These are phyloP conservation scores for Citrullus mucosospermus DNA, from an alignment of 306 rosid species.

Conservation along the genomic window DNA sequence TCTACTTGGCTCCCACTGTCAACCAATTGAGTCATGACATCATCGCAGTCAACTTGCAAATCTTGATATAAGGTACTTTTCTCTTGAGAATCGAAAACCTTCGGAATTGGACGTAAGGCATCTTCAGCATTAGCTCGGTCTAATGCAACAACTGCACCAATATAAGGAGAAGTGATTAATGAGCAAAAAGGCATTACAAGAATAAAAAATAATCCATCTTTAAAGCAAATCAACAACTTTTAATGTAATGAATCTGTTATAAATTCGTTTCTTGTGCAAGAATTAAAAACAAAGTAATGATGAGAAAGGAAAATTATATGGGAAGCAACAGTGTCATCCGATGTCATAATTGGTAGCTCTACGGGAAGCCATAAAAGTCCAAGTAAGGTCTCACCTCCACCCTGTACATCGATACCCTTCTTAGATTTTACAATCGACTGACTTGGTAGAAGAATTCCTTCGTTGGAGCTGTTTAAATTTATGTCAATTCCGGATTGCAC, in stretches of 20 bases:
- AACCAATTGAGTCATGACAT: slow-evolving; percentile 16
- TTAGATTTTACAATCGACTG: slow-evolving; percentile 47
- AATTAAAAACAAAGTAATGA: not conserved
- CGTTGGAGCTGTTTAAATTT: slow-evolving; percentile 46
- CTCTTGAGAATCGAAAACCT: slow-evolving; percentile 42
- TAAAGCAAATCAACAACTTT: not conserved
- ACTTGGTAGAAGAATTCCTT: slow-evolving; percentile 77
- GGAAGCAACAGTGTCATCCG: not conserved
- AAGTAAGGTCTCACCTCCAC: slow-evolving; percentile 32
- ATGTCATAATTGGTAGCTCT: not conserved
- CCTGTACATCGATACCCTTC: slow-evolving; percentile 36
- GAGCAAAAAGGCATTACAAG: slow-evolving; percentile 6
- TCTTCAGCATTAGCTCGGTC: slow-evolving; percentile 94
- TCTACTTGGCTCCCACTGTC: slow-evolving; percentile 23
- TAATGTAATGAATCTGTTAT: not conserved
- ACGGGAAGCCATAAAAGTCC: too few relatives aligned
- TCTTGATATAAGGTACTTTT: slow-evolving; percentile 26
- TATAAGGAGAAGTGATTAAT: slow-evolving; percentile 22
- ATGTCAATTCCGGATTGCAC: slow-evolving; percentile 63
- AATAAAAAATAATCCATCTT: not conserved
- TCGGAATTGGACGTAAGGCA: slow-evolving; percentile 76
- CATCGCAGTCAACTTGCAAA: slow-evolving; percentile 18
- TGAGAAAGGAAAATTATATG: not conserved
- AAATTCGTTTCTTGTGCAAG: not conserved
- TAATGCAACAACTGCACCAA: slow-evolving; percentile 54